Conservation (phyloP, 805 yeast species). For the Trichomonascus vanleenenianus region DNA sequence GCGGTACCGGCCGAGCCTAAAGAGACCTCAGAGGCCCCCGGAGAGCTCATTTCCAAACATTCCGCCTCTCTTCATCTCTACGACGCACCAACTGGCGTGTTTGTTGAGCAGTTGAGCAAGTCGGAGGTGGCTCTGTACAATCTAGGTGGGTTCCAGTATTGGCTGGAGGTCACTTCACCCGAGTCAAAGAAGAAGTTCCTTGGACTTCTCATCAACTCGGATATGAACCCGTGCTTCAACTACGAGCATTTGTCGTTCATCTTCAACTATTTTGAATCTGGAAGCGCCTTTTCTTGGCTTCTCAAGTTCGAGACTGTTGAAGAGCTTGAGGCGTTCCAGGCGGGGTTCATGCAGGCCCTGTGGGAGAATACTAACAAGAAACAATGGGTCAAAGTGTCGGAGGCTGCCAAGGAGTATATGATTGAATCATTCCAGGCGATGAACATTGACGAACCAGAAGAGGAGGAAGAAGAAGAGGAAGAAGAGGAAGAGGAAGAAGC, state of each 20-base stretch:
- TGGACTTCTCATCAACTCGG: constrained; percentile 38
- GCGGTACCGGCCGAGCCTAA: not conserved
- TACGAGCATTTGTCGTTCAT: constrained; percentile 49
- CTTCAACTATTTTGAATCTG: constrained; percentile 47
- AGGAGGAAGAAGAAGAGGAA: constrained; percentile 31
- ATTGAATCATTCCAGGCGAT: constrained; percentile 43
- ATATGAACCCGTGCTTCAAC: constrained; percentile 61
- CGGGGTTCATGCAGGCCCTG: constrained; percentile 40
- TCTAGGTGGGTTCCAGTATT: constrained; percentile 43
- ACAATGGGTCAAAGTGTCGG: constrained; percentile 39
- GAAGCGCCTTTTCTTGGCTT: constrained; percentile 50
- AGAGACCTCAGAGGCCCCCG: constrained; percentile 1
- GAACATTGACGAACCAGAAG: constrained; percentile 32
- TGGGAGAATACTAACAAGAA: constrained; percentile 54
- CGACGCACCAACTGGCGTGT: constrained; percentile 44
- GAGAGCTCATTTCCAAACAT: constrained; percentile 4
- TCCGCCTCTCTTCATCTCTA: constrained; percentile 46
- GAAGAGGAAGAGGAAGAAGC: constrained; percentile 28
- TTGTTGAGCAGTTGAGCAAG: constrained; percentile 35
- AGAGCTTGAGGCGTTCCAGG: constrained; percentile 45
- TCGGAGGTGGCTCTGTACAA: constrained; percentile 37
- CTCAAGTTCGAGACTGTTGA: constrained; percentile 42
- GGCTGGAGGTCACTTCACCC: constrained; percentile 38
- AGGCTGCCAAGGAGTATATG: constrained; percentile 48
- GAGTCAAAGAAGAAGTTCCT: constrained; percentile 27